phyloP scores from a whole-genome alignment of 129 eudicot species.

The Cynara cardunculus region DNA sequence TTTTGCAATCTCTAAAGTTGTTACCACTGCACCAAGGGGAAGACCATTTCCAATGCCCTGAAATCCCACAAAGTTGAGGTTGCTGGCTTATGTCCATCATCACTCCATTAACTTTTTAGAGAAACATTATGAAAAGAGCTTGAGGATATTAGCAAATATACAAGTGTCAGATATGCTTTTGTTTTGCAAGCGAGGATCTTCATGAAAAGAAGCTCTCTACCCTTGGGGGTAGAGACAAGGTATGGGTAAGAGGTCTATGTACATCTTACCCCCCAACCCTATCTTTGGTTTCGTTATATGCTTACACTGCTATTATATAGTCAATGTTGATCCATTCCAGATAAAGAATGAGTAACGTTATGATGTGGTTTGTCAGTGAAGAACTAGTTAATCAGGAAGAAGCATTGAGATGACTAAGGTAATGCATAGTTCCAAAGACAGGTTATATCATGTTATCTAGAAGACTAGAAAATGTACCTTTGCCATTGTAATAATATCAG shows the following conservation, averaged over 20 bases:
- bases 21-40: slow-evolving; percentile 85
- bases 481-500: slow-evolving; percentile 84
- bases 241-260: no score
- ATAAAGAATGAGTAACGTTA: background rate
- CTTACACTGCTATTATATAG: background rate
- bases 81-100: background rate
- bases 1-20: slow-evolving; percentile 68
- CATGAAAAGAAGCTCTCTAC: background rate
- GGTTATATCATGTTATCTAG: background rate
- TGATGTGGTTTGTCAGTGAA: background rate
- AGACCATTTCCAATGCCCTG: slow-evolving; percentile 84
- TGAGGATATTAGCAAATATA: background rate
- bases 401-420: background rate
- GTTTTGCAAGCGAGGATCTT: background rate
- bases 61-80: background rate
- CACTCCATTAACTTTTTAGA: background rate
- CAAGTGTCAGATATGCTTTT: background rate
- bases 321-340: background rate
- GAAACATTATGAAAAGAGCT: background rate
- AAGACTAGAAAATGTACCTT: slow-evolving; percentile 35
- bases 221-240: background rate
- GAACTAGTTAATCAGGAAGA: background rate
- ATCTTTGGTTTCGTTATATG: background rate
- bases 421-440: background rate
- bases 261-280: no score